A percentile compares a stretch with the other conserved stretches of the same genome.
phyloP scores from a whole-genome alignment of 1,284 basidiomycete species.

The Apiotrichum brassicae region DNA sequence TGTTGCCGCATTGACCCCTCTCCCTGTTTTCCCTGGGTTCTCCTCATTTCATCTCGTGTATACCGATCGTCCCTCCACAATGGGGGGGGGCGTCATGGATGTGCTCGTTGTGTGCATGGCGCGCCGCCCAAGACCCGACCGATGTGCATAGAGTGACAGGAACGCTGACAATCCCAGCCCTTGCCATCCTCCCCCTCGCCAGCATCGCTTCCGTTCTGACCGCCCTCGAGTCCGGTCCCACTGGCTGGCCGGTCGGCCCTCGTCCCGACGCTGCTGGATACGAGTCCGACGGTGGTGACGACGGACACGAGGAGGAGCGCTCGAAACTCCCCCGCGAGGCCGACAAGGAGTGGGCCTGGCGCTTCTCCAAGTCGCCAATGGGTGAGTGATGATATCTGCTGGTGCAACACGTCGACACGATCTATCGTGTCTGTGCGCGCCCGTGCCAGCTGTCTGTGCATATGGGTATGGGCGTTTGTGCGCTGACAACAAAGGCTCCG shows the following conservation, averaged over 20 bases:
- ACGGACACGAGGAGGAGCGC: conserved; percentile 19
- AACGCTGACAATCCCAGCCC: conserved; percentile 21
- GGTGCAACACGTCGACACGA: neutral
- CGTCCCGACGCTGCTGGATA: conserved; percentile 42
- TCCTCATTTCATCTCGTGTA: too few relatives aligned
- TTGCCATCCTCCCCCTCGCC: conserved; percentile 39
- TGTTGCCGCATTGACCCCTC: neutral
- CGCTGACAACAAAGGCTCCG: conserved; percentile 32
- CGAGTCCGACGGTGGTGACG: conserved; percentile 44
- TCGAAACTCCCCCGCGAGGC: conserved; percentile 20
- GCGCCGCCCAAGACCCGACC: too few relatives aligned
- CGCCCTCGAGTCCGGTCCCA: conserved; percentile 35
- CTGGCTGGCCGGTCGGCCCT: conserved; percentile 20
- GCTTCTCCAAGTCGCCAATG: conserved; percentile 47
- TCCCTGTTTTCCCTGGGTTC: neutral
- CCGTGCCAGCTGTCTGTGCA: neutral
- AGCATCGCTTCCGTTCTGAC: conserved; percentile 40
- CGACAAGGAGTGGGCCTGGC: conserved; percentile 40
- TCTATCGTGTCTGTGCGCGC: neutral
- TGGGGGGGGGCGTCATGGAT: too few relatives aligned
- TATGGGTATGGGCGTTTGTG: neutral
- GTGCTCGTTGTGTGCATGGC: too few relatives aligned
- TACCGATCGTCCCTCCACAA: too few relatives aligned
- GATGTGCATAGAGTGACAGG: too few relatives aligned
- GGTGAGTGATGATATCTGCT: conserved; percentile 32